These are phyloP conservation scores for Pseudoturritis turrita DNA, from an alignment of 345 rosid species.

Conservation along the genomic window DNA sequence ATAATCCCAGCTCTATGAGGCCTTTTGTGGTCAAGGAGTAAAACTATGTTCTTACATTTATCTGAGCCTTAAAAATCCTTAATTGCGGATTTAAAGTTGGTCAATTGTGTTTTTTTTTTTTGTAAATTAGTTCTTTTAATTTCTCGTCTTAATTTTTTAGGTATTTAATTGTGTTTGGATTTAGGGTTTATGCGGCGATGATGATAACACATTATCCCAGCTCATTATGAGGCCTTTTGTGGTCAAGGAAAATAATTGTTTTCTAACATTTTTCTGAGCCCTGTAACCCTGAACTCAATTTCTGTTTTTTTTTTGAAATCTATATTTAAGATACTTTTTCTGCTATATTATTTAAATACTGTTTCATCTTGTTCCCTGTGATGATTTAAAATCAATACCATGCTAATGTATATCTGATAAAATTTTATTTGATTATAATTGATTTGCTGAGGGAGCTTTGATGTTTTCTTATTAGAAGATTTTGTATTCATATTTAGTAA, in stretches of 20 bases:
- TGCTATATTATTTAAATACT: neutral
- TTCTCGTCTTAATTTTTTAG: neutral
- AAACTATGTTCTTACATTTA: conserved; percentile 29
- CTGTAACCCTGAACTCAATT: neutral
- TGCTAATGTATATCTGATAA: conserved; percentile 37
- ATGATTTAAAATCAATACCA: conserved; percentile 17
- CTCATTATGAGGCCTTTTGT: conserved; percentile 54
- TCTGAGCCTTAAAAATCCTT: conserved; percentile 4
- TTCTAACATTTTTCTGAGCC: conserved; percentile 42
- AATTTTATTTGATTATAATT: neutral
- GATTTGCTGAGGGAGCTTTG: conserved; percentile 27
- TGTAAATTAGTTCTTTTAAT: neutral
- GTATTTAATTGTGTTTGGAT: neutral
- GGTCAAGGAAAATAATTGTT: conserved; percentile 37
- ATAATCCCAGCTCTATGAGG: conserved; percentile 39
- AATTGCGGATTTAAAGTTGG: neutral
- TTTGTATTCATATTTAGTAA: neutral
- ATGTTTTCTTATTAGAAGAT: too few species aligned
- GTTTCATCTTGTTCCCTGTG: conserved; percentile 15
- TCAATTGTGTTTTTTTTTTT: neutral
- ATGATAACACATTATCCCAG: conserved; percentile 52
- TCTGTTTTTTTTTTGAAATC: neutral
- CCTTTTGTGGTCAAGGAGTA: conserved; percentile 35
- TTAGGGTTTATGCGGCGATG: conserved; percentile 27
- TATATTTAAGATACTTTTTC: too few species aligned